Evolutionary conservation across 2,329 filamentous ascomycete genomes (phyloP).

Genomic region (Talaromyces verruculosus): DNA sequence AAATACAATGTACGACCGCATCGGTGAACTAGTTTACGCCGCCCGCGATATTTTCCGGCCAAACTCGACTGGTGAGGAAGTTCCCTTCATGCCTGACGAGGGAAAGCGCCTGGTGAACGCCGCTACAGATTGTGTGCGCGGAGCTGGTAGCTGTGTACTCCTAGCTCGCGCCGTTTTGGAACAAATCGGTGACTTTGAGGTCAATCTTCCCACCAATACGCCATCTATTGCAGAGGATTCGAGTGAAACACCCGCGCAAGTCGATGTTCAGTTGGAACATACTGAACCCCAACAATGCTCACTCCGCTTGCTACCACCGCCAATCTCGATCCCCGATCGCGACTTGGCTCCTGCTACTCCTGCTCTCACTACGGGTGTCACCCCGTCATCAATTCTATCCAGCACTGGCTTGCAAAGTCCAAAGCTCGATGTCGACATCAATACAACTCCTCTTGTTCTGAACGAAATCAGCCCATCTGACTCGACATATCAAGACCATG

Average conservation of each 20-base stretch:
- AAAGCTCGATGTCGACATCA: constrained; percentile 29
- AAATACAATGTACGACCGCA: constrained; percentile 73
- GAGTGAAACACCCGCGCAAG: constrained; percentile 28
- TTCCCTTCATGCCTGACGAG: constrained; percentile 77
- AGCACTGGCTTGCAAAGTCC: constrained; percentile 38
- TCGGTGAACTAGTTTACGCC: constrained; percentile 76
- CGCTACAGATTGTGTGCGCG: constrained; percentile 83
- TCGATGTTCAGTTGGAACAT: constrained; percentile 24
- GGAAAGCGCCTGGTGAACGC: constrained; percentile 73
- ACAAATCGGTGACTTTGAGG: constrained; percentile 85
- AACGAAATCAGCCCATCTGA: constrained; percentile 30
- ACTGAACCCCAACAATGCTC: constrained; percentile 31
- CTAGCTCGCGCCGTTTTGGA: constrained; percentile 85
- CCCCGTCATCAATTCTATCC: constrained; percentile 46
- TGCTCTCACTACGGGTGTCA: constrained; percentile 38
- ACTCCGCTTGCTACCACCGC: constrained; percentile 47
- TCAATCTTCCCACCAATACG: constrained; percentile 56
- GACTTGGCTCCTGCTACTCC: constrained; percentile 37
- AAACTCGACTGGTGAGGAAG: constrained; percentile 67
- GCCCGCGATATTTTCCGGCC: constrained; percentile 75
- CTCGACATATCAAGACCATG: constrained; percentile 38
- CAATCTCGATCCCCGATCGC: constrained; percentile 45
- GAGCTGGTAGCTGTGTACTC: constrained; percentile 85
- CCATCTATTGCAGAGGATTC: constrained; percentile 20
- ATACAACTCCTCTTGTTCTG: constrained; percentile 29